Base-by-base conservation (phyloP, 148 eudicot species). In the Suaeda aralocaspica region DNA sequence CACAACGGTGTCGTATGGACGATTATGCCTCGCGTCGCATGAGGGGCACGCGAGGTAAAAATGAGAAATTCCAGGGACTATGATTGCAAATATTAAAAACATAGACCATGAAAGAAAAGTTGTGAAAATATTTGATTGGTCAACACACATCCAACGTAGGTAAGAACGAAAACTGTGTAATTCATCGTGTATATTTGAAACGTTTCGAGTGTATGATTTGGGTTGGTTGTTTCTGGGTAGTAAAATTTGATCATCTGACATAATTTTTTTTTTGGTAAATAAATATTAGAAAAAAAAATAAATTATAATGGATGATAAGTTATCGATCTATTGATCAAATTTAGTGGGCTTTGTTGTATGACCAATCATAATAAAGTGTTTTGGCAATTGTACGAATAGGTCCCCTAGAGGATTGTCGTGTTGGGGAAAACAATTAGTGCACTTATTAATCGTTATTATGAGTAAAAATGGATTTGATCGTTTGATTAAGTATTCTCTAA, bases 111-210 rank as follows among this genome's bases (percentile, higher is more conserved):
- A 91, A 3, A 89, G 71, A 14, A 52, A 64, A 0, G 86, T 12
- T 6, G 84, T 77, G 60, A 33, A 70, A 2, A 41, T 4, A 21
- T 67, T 64, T 0, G 96, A 91, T 75, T 94, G 98, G 58, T 94
- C 98, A 0, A 91, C 92, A 74, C 97, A 94, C 86, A 94, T 84
- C 80, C 81, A 91, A 16, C 79, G 77, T 4, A 94, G 86, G 78
- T 90, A 94, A 1, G 88, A 65, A 4, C 98, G 80, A 71, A 94
- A 87, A 41, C 77, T 75, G 0, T 74, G 81, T 1, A 94, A 66
- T 60, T 94, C 98, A 66, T 94, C 98, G 25, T 73, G 55, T 0
- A 87, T 84, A 72, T 89, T 77, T 0, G 98, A 94, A 4, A 73
- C 58, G 64, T 58, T 45, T 0, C 98, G 72, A 2, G 67, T 52